Base-by-base conservation (phyloP, 2,329 filamentous ascomycete species). In the Fusarium chuoi region DNA sequence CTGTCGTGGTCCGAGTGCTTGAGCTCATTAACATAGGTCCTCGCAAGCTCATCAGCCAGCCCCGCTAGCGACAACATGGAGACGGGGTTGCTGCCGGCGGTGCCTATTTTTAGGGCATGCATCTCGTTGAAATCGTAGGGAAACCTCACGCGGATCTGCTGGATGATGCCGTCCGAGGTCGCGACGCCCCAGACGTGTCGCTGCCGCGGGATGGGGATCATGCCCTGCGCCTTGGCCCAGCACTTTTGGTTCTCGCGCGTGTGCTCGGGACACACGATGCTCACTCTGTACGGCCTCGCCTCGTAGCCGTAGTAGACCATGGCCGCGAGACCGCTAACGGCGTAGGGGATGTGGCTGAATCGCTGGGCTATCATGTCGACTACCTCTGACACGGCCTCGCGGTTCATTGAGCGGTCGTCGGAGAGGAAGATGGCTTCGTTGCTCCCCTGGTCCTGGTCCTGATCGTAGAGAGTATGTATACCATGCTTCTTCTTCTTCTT, bases 321-420 rank as follows among this genome's bases (percentile, higher is more conserved):
- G 18, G 86, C 86, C 1, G 82, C 82, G 28, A 82, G 79, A 28
- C 87, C 87, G 71, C 80, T 82, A 46, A 89, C 81, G 17, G 84
- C 84, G 75, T 87, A 88, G 26, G 81, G 83, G 3, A 86, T 81
- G 75, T 87, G 83, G 24, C 76, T 72, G 26, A 89, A 81, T 9
- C 81, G 78, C 1, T 57, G 54, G 64, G 84, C 81, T 46, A 89
- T 74, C n/a, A 78, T 75, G 30, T 77, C 72, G 70, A 87, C 82
- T 35, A 87, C 75, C 52, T 84, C 80, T 18, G 62, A 66, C 14
- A 87, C 79, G 51, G 77, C 78, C n/a, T 66, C 63, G 3, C 56
- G 72, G 39, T 62, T 74, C 73, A 84, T 82, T 57, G 74, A 70
- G 38, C 63, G 66, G 56, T 70, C 55, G 46, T 62, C 58, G 48